Conservation (phyloP, 768 basidiomycete species). For the Leccinum subgranulosum region DNA sequence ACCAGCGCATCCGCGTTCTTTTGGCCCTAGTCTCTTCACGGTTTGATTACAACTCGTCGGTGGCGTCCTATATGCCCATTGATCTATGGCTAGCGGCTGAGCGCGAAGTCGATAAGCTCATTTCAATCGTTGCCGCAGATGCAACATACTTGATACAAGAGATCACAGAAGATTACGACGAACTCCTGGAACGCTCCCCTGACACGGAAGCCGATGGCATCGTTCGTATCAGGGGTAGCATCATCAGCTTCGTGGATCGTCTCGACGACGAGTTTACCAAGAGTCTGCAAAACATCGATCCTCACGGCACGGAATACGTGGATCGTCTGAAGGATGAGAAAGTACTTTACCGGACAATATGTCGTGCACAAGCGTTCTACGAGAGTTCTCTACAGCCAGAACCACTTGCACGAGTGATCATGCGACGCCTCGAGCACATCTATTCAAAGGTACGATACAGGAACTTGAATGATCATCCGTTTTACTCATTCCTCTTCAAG, state of each 20-base stretch:
- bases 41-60: slow-evolving; percentile 94
- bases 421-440: slow-evolving; percentile 95
- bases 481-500: slow-evolving; percentile 39
- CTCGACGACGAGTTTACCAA: slow-evolving; percentile 98
- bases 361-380: slow-evolving; percentile 88
- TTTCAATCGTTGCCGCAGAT: slow-evolving; percentile 73
- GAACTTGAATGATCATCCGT: neutral
- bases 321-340: slow-evolving; percentile 96
- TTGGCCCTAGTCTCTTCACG: slow-evolving; percentile 91
- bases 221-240: slow-evolving; percentile 88
- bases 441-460: slow-evolving; percentile 79
- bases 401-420: slow-evolving; percentile 81
- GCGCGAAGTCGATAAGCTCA: slow-evolving; percentile 82
- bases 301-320: slow-evolving; percentile 98
- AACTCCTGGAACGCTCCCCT: slow-evolving; percentile 78
- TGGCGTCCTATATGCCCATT: slow-evolving; percentile 83
- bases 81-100: slow-evolving; percentile 90
- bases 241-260: slow-evolving; percentile 95
- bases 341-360: slow-evolving; percentile 88
- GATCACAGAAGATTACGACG: slow-evolving; percentile 87
- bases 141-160: slow-evolving; percentile 82
- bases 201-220: slow-evolving; percentile 63
- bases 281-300: slow-evolving; percentile 96
- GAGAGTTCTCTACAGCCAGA: slow-evolving; percentile 77
- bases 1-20: slow-evolving; percentile 92